phyloP scores from a whole-genome alignment of 2,329 filamentous ascomycete genomes.

The Rhinocladiella mackenziei region DNA sequence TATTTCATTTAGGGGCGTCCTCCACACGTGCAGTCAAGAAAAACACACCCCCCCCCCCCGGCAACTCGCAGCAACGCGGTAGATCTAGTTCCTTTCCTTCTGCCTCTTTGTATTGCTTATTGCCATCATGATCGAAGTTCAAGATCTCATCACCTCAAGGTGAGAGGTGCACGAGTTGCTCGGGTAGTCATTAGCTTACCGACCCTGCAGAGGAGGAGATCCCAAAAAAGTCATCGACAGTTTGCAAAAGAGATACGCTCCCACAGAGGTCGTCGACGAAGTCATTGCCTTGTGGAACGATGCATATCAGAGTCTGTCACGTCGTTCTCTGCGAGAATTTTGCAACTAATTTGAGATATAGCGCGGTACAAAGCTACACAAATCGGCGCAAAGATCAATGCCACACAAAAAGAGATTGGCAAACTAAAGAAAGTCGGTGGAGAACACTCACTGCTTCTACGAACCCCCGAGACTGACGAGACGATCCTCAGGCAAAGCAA shows the following conservation, averaged over 20 bases:
- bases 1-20: neutral
- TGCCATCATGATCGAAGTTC: constrained; percentile 64
- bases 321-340: constrained; percentile 3
- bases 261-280: constrained; percentile 82
- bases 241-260: constrained; percentile 75
- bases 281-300: constrained; percentile 55
- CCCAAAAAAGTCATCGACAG: constrained; percentile 88
- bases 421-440: constrained; percentile 73
- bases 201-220: constrained; percentile 66
- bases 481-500: constrained; percentile 65
- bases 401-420: constrained; percentile 82
- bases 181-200: constrained; percentile 4
- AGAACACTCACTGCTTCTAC: neutral
- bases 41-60: neutral
- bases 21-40: neutral
- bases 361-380: constrained; percentile 75
- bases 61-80: neutral
- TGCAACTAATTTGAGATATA: constrained; percentile 32
- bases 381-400: constrained; percentile 80
- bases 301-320: constrained; percentile 19
- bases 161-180: constrained; percentile 5
- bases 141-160: constrained; percentile 73
- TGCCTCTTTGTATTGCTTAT: neutral
- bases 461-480: constrained; percentile 1
- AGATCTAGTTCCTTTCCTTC: neutral